A percentile compares a stretch with the other conserved stretches of the same genome.
Conservation (phyloP, 2,329 filamentous ascomycete genomes). For the Colletotrichum siamense region DNA sequence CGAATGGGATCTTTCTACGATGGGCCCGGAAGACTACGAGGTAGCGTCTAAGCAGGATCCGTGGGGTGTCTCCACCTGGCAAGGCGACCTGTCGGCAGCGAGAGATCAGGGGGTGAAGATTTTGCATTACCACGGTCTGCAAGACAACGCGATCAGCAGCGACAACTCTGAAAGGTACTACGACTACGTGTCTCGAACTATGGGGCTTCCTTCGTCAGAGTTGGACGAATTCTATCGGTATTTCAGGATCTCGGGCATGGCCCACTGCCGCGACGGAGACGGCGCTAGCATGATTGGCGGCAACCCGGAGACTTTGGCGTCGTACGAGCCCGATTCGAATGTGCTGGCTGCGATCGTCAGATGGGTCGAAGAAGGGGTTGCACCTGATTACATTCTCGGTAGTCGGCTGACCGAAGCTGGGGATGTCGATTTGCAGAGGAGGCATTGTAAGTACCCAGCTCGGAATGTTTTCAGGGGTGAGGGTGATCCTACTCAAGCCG, state of each 20-base stretch:
- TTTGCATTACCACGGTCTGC: conserved; percentile 51
- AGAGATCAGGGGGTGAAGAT: conserved; percentile 48
- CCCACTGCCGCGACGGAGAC: conserved; percentile 53
- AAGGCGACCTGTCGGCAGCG: conserved; percentile 44
- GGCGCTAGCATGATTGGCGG: conserved; percentile 43
- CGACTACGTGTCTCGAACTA: conserved; percentile 48
- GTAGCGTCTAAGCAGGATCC: conserved; percentile 32
- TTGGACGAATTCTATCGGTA: conserved; percentile 51
- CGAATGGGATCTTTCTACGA: neutral
- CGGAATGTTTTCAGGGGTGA: conserved; percentile 34
- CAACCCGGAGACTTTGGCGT: conserved; percentile 16
- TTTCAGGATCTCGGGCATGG: conserved; percentile 57
- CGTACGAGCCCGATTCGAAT: conserved; percentile 42
- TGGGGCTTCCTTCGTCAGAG: conserved; percentile 33
- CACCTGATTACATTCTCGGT: conserved; percentile 43
- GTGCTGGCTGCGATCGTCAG: conserved; percentile 52
- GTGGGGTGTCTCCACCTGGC: conserved; percentile 42
- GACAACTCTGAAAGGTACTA: conserved; percentile 55
- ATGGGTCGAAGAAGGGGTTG: conserved; percentile 53
- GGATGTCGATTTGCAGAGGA: conserved; percentile 34
- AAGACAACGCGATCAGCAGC: conserved; percentile 45
- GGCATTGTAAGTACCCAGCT: conserved; percentile 39
- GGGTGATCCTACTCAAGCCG: conserved; percentile 28
- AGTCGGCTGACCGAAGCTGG: conserved; percentile 31
- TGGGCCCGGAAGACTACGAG: conserved; percentile 21